Conservation (phyloP, 1,284 basidiomycete species). For the Heterobasidion irregulare region DNA sequence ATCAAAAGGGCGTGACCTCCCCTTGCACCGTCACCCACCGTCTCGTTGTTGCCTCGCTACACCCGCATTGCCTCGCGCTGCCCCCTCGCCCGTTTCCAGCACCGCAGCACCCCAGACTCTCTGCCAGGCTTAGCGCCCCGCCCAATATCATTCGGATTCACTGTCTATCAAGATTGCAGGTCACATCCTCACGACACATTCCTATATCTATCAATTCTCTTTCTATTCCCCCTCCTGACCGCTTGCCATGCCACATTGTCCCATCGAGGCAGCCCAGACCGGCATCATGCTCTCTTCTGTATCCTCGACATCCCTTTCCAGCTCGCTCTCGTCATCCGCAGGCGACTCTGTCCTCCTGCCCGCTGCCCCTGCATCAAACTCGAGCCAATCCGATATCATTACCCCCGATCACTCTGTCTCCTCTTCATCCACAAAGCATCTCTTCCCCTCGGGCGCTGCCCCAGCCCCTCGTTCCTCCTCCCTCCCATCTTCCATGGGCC, state of each 20-base stretch:
- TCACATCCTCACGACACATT: background rate
- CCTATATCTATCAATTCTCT: constrained; percentile 13
- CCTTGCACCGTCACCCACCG: constrained; percentile 5
- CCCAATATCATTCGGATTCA: background rate
- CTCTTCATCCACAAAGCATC: constrained; percentile 25
- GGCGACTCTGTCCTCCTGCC: constrained; percentile 24
- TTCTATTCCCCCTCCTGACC: constrained; percentile 10
- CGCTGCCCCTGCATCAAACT: constrained; percentile 26
- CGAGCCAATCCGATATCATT: constrained; percentile 31
- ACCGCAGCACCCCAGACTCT: constrained; percentile 12
- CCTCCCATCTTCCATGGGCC: constrained; percentile 28
- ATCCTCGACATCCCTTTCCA: constrained; percentile 31
- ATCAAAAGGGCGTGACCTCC: background rate
- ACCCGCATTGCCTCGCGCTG: constrained; percentile 25
- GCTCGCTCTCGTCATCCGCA: constrained; percentile 34
- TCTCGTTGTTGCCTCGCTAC: constrained; percentile 26
- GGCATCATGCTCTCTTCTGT: constrained; percentile 25
- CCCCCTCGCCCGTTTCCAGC: constrained; percentile 11
- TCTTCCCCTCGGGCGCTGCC: constrained; percentile 25
- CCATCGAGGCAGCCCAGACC: constrained; percentile 21
- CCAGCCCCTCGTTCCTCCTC: constrained; percentile 25
- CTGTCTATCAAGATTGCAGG: constrained; percentile 2
- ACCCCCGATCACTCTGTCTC: constrained; percentile 31
- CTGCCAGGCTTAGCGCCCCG: constrained; percentile 12
- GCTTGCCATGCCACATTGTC: constrained; percentile 13